Evolutionary conservation across 1,284 basidiomycete species (phyloP), one percentile per base, ranked within the genome.

Genomic region (Stereum hirsutum): DNA sequence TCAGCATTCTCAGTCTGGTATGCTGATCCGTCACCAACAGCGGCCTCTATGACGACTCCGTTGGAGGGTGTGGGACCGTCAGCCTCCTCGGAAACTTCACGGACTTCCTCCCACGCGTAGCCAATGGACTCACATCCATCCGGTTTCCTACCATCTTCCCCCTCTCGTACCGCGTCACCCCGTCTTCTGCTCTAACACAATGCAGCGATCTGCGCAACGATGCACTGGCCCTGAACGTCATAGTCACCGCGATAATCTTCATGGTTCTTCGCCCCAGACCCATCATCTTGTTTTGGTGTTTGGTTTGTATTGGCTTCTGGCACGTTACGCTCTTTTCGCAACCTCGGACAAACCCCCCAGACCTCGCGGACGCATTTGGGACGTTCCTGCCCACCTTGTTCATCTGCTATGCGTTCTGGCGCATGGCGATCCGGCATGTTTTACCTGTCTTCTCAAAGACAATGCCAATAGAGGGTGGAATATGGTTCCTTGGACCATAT

Each of bases 251-350:
- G 49, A 53, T 78, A 27, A 65, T 92, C 23, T 86, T 88, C 54
- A 67, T 89, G 30, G 57, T 92, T 39, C 65, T 93, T 34, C 78
- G 85, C 2, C 88, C 88, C 0, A 76, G 71, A 54, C 70, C 81
- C 2, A 73, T 89, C 49, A 68, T 88, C 23, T 64, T 78, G 4
- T 89, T 74, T 62, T 88, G 83, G 84, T 81, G 73, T 47, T 65
- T 93, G 14, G 76, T 90, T 2, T 89, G 81, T 63, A 80, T 92
- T 36, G 90, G 90, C 0, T 93, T 78, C 58, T 93, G 90, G 90
- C 89, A 94, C 53, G 69, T 91, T 46, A 69, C 75, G 1, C 70
- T 93, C 21, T 89, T 89, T 52, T 87, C 85, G 2, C 84, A 92
- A 55, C 86, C 88, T 1, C 74, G 72, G 24, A 68, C 67, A 2